Percentiles rank a stretch among this genome's conserved stretches.
Conservation (phyloP, 352 stramenopile species). For the Globisporangium cederbergense region DNA sequence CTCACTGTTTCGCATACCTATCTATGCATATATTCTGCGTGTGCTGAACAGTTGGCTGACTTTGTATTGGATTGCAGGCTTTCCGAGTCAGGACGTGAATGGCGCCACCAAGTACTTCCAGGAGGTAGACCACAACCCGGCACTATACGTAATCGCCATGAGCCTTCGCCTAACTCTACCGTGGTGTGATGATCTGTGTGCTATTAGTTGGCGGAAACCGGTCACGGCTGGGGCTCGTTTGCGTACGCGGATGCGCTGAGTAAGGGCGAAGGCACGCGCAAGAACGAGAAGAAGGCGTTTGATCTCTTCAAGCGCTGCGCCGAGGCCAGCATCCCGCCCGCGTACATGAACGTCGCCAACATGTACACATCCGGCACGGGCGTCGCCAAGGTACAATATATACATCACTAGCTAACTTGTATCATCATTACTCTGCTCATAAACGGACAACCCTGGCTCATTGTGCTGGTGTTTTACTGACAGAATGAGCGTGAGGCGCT, state of each 20-base stretch:
- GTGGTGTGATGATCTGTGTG: background rate
- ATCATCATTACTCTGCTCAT: background rate
- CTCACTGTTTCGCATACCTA: background rate
- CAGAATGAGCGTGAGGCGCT: conserved; percentile 68
- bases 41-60: background rate
- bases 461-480: conserved; percentile 17
- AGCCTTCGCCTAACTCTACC: background rate
- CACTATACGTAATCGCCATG: background rate
- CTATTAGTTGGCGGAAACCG: conserved; percentile 42
- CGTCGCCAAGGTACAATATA: conserved; percentile 50
- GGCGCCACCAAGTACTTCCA: conserved; percentile 67
- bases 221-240: conserved; percentile 77
- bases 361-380: conserved; percentile 75
- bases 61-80: conserved; percentile 25
- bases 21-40: background rate
- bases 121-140: conserved; percentile 32
- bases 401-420: background rate
- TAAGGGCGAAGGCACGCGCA: conserved; percentile 69
- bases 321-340: conserved; percentile 55
- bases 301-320: conserved; percentile 72
- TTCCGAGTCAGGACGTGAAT: conserved; percentile 49
- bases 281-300: conserved; percentile 78
- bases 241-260: conserved; percentile 75
- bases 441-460: background rate
- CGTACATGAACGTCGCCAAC: conserved; percentile 80